Evolutionary conservation across 495 filamentous ascomycete genomes (phyloP).

Genomic region (Bathelium albidoporum): DNA sequence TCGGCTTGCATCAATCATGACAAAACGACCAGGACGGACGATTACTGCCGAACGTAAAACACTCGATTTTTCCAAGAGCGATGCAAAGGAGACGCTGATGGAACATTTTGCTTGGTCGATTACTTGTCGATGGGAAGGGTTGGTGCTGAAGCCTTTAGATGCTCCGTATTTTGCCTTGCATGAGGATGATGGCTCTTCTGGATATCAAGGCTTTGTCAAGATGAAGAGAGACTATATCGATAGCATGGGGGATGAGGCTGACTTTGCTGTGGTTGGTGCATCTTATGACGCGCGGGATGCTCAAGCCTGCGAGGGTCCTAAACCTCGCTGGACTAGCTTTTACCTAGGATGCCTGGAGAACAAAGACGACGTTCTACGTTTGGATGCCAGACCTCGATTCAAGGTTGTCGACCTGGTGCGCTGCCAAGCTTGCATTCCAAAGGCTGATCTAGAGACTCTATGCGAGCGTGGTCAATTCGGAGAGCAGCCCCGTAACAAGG

Average conservation of each 20-base stretch:
- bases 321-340: slow-evolving; percentile 65
- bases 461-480: slow-evolving; percentile 42
- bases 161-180: slow-evolving; percentile 55
- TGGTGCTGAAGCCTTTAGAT: slow-evolving; percentile 68
- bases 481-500: slow-evolving; percentile 14
- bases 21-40: slow-evolving; percentile 45
- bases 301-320: slow-evolving; percentile 35
- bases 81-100: slow-evolving; percentile 41
- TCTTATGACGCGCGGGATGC: slow-evolving; percentile 52
- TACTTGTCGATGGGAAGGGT: slow-evolving; percentile 56
- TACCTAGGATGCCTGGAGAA: slow-evolving; percentile 69
- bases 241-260: slow-evolving; percentile 67
- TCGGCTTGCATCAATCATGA: slow-evolving; percentile 49
- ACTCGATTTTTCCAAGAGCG: slow-evolving; percentile 47
- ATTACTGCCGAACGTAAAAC: slow-evolving; percentile 50
- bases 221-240: slow-evolving; percentile 86
- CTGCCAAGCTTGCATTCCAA: slow-evolving; percentile 37
- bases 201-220: slow-evolving; percentile 58
- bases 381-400: slow-evolving; percentile 47
- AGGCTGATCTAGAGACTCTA: slow-evolving; percentile 39
- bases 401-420: slow-evolving; percentile 51
- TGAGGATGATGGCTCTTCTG: slow-evolving; percentile 5
- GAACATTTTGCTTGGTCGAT: slow-evolving; percentile 57
- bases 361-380: slow-evolving; percentile 48
- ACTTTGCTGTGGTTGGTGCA: slow-evolving; percentile 69